Conservation (phyloP, 345 rosid genomes). For the Salix dunnii region DNA sequence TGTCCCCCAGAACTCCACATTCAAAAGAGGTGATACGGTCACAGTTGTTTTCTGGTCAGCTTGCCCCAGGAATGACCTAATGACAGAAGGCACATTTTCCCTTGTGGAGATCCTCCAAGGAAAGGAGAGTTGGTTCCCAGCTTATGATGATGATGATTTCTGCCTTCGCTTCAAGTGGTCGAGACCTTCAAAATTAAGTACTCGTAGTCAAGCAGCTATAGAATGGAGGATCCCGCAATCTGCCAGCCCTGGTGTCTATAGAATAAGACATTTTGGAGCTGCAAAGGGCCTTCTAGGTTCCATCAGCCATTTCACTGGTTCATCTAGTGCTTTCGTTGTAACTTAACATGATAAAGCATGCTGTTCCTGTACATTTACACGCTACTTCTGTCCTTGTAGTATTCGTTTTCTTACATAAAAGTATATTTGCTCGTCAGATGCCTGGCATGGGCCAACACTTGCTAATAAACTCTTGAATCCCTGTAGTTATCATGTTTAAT, state of each 20-base stretch:
- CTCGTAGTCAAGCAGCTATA: constrained; percentile 66
- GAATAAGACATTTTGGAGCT: constrained; percentile 76
- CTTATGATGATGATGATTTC: constrained; percentile 87
- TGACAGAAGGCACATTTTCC: constrained; percentile 90
- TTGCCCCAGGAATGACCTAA: constrained; percentile 88
- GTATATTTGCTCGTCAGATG: too few relatives aligned
- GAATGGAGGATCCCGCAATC: constrained; percentile 81
- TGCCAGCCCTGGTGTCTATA: constrained; percentile 70
- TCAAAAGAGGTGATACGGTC: constrained; percentile 65
- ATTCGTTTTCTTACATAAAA: not conserved
- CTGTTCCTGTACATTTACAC: not conserved
- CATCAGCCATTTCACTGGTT: constrained; percentile 56
- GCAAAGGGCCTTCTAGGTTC: constrained; percentile 53
- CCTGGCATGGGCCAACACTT: not conserved
- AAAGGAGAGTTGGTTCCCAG: constrained; percentile 71
- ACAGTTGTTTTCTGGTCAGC: constrained; percentile 86
- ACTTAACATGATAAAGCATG: constrained; percentile 20
- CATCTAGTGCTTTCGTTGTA: constrained; percentile 74
- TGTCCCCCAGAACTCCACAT: constrained; percentile 68
- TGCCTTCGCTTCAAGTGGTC: constrained; percentile 91
- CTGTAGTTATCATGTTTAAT: not conserved
- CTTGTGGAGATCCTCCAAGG: constrained; percentile 76
- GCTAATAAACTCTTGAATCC: not conserved
- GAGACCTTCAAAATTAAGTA: constrained; percentile 63
- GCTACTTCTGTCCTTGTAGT: not conserved